Conservation (phyloP, 768 basidiomycete species). For the Lactarius akahatsu region DNA sequence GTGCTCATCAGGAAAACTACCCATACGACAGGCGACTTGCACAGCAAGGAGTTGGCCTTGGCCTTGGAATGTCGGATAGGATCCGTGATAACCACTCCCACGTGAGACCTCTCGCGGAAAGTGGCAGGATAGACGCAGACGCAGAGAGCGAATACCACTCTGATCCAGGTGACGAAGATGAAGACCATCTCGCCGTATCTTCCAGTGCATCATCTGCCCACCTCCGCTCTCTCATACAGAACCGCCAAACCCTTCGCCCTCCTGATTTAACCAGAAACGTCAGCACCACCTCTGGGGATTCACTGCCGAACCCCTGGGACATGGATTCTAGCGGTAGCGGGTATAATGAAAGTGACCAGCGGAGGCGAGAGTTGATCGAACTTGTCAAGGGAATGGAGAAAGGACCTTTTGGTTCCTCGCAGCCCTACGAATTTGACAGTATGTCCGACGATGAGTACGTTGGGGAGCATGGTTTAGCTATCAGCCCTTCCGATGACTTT, state of each 20-base stretch:
- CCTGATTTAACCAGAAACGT: conserved; percentile 5
- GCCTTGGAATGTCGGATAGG: conserved; percentile 1
- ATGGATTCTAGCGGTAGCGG: background rate
- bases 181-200: conserved; percentile 9
- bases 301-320: conserved; percentile 24
- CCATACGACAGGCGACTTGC: conserved; percentile 1
- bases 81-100: background rate
- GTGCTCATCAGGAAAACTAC: background rate
- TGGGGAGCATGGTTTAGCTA: conserved; percentile 37
- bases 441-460: conserved; percentile 19
- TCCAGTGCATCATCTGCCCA: conserved; percentile 17
- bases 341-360: conserved; percentile 14
- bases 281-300: conserved; percentile 5
- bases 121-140: background rate
- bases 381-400: conserved; percentile 24
- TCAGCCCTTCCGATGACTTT: conserved; percentile 26
- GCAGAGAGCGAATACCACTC: conserved; percentile 12
- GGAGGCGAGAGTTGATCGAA: conserved; percentile 24
- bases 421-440: conserved; percentile 11
- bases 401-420: conserved; percentile 7
- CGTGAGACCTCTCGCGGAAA: background rate
- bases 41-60: conserved; percentile 21
- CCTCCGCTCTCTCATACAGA: conserved; percentile 18
- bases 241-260: conserved; percentile 9
- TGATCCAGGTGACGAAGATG: conserved; percentile 12